These are phyloP conservation scores for Fusarium brevicatenulatum DNA, from an alignment of 2,329 filamentous ascomycete genomes.

Conservation along the genomic window DNA sequence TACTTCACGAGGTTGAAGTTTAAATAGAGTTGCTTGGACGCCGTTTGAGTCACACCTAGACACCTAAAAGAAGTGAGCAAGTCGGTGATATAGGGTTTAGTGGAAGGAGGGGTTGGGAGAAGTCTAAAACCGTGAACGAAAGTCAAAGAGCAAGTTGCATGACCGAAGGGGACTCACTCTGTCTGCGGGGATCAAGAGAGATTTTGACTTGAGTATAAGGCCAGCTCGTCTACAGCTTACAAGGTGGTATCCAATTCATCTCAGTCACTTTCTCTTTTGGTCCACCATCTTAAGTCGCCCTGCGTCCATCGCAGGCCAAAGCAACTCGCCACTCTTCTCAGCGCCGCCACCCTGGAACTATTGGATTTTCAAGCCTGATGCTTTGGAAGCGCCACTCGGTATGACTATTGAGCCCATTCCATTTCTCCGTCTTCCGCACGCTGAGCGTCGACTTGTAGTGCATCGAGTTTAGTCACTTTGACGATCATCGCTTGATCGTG, in stretches of 20 bases:
- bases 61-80: neutral
- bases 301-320: too few species aligned
- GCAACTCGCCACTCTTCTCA: too few species aligned
- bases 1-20: rapidly evolving
- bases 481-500: neutral
- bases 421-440: neutral
- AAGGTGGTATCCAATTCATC: too few species aligned
- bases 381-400: rapidly evolving
- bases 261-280: too few species aligned
- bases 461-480: neutral
- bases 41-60: neutral
- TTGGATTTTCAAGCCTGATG: too few species aligned
- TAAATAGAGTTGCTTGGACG: neutral
- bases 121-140: rapidly evolving
- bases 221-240: too few species aligned
- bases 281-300: too few species aligned
- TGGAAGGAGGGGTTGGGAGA: neutral
- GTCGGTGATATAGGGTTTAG: neutral
- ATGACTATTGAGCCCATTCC: rapidly evolving
- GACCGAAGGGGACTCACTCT: rapidly evolving
- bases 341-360: too few species aligned
- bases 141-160: rapidly evolving
- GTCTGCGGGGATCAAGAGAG: too few species aligned
- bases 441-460: rapidly evolving
- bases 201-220: too few species aligned